Base-by-base conservation (phyloP, 768 basidiomycete genomes). In the Phlebiopsis gigantea region DNA sequence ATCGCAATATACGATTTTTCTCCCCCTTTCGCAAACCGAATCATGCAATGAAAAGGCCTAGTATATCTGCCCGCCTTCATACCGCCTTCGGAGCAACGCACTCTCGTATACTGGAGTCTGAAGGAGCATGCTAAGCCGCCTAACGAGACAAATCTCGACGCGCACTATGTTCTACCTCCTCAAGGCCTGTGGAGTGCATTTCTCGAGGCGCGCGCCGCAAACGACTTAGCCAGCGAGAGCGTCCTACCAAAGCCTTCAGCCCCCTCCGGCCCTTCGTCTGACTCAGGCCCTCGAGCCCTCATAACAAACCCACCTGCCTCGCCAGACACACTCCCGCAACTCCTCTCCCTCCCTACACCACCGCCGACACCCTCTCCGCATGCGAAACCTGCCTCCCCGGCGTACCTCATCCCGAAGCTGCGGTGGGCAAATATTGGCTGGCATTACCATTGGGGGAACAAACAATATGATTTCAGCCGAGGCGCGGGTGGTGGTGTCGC, bases 371-470 rank as follows among this genome's bases (percentile, higher is more conserved):
- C 94, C 8, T 90, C 91, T 2, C 66, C 76, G 1, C 82, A 83
- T 2, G 74, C 81, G 2, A 75, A 71, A 10, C 77, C 86, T 0
- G 67, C 74, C 7, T 68, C 70, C 2, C 73, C 82, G 1, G 80
- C 80, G 0, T 72, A 79, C 25, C 79, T 98, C 14, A 63, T 95
- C 15, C 76, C 75, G 5, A 94, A 90, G 68, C 69, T 99, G 47
- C 81, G 96, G 47, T 99, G 96, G 96, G 88, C 93, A 1, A 98
- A 96, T 64, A 88, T 99, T 48, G 96, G 96, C 9, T 90, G 90
- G 84, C 90, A 82, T 52, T 99, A 99, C 70, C 93, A 98, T 73
- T 98, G 96, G 96, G 90, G 91, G 2, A 90, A 84, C 26, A 99
- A 98, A 65, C 86, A 90, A 57, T 99, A 99, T 66, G 92, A 97